Base-by-base conservation (phyloP, 2,329 filamentous ascomycete species). In the Colletotrichum liriopes region DNA sequence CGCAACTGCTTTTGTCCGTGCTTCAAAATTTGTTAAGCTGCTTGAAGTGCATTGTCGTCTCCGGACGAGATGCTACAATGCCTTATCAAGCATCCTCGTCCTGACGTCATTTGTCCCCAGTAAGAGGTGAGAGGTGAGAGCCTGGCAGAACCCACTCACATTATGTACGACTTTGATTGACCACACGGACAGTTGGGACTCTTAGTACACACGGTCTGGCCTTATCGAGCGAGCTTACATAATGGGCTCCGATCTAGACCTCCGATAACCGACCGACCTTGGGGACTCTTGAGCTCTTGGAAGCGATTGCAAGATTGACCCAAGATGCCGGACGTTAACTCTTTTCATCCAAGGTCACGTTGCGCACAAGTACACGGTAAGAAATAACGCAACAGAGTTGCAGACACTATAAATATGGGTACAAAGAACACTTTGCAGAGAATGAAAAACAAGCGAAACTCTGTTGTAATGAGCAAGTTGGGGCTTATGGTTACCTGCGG, bases 101-200 rank as follows among this genome's bases (percentile, higher is more conserved):
- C 60, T 72, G 70, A 72, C 70, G 66, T 72, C 70, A 72, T 72
- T 60, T 56, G 5, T 11, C 60, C 39, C 70, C 39, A 26, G 70
- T 65, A 72, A 70, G 59, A 70, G 65, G 66, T 70, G 60, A 71
- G 63, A 67, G 18, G 39, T 29, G 23, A n/a, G 23, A 58, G 55
- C 51, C 16, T 51, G 32, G 14, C 18, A 32, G 39, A 69, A 35
- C 61, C 61, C 61, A 64, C 61, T 64, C 47, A 41, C 47, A 35
- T 26, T 16, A 23, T 54, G 20, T 35, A 20, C 26, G 39, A 35
- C 51, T 37, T 55, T 35, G 39, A 45, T 32, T 29, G 62, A n/a
- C 47, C 35, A 29, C 18, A 23, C 6, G 32, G 29, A 71, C 63
- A 62, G 56, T 67, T 37, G 5, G 32, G 23, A 47, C 3, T 6